These are phyloP conservation scores for Parascedosporium putredinis DNA, from an alignment of 2,329 filamentous ascomycete species.

Conservation along the genomic window DNA sequence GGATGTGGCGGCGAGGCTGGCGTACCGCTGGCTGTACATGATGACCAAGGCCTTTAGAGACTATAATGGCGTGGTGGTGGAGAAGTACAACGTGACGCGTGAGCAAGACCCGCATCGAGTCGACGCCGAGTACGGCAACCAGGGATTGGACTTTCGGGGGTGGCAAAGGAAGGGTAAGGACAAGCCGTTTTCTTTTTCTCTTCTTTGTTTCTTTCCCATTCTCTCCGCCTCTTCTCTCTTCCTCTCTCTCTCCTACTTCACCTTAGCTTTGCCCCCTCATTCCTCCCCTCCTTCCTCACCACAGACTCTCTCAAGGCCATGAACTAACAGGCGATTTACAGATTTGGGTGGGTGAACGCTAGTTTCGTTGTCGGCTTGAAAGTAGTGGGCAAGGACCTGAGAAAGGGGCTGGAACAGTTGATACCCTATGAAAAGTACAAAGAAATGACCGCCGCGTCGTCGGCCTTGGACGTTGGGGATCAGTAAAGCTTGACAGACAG, in stretches of 20 bases:
- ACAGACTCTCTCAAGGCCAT: too few species aligned
- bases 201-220: neutral
- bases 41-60: slow-evolving; percentile 97
- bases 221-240: too few species aligned
- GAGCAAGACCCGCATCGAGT: slow-evolving; percentile 86
- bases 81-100: slow-evolving; percentile 96
- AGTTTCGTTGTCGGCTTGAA: slow-evolving; percentile 91
- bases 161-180: slow-evolving; percentile 87
- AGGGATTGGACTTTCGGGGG: slow-evolving; percentile 92
- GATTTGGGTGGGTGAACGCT: slow-evolving; percentile 98
- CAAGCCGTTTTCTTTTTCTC: slow-evolving; percentile 7
- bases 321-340: slow-evolving; percentile 23
- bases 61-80: slow-evolving; percentile 95
- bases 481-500: too few species aligned
- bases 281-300: too few species aligned
- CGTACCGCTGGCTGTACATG: slow-evolving; percentile 98
- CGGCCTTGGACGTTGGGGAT: neutral
- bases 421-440: slow-evolving; percentile 64
- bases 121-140: slow-evolving; percentile 95
- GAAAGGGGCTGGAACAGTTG: slow-evolving; percentile 75
- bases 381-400: slow-evolving; percentile 80
- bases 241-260: too few species aligned
- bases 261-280: too few species aligned
- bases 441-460: slow-evolving; percentile 19
- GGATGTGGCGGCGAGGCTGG: slow-evolving; percentile 77